Base-by-base conservation (phyloP, 78 protist genomes). In the Chrysochromulina parva region DNA sequence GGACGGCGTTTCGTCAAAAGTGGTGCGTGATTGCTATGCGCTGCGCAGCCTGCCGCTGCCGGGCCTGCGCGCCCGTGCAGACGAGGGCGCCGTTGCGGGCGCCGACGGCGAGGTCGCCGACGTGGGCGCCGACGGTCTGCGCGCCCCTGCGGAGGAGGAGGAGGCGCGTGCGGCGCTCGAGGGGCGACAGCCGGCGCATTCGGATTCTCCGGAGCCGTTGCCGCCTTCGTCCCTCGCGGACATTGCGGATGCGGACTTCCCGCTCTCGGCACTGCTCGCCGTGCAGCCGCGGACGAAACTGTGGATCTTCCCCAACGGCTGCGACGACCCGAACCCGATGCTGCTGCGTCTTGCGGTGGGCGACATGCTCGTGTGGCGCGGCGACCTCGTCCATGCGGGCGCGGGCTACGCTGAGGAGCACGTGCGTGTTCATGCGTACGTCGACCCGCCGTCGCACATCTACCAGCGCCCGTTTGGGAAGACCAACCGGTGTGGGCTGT, bases 161-260 rank as follows among this genome's bases (percentile, higher is more conserved):
- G 38, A 38, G 38, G 38, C 38, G 38, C 38, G 7, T 3, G 10
- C 71, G n/a, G 78, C 78, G 50, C 78, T 69, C 13, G 50, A 2
- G 5, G 78, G 78, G 78, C 78, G 78, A 50, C 78, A 69, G 78
- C 78, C 78, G 53, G 24, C 78, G 28, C 78, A 69, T 50, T 69
- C 78, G 13, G 78, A 69, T 22, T 13, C 67, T 22, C 67, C 67
- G 67, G 67, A 2, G 26, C 26, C 16, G 26, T 6, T 2, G 67
- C 19, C 17, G 3, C 19, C 19, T 19, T 10, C 3, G 71, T 6
- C 10, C 71, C 71, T 14, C 19, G 3, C 14, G 22, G 78, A n/a
- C 4, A 2, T n/a, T 1, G 4, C 53, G 10, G 78, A 69, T 14
- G 50, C 6, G 9, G 78, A 69, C 50, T 4, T 69, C 16, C 78